These are phyloP conservation scores for Euphorbia peplus DNA, from an alignment of 345 rosid species.

Conservation along the genomic window DNA sequence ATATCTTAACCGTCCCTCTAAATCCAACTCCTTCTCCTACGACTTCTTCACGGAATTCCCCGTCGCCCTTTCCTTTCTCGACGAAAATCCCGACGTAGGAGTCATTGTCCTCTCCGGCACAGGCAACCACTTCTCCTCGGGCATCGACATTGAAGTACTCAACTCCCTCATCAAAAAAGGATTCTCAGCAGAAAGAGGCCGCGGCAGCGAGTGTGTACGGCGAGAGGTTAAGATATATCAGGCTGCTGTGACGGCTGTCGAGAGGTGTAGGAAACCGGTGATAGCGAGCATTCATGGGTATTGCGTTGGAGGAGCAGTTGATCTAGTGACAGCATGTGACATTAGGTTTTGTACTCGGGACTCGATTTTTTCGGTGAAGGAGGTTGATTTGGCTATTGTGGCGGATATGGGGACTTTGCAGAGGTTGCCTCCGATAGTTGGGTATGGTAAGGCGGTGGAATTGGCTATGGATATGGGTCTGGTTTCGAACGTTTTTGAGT, in stretches of 20 bases:
- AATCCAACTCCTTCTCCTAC: conserved; percentile 56
- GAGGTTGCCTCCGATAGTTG: conserved; percentile 70
- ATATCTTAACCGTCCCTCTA: conserved; percentile 55
- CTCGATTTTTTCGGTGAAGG: conserved; percentile 70
- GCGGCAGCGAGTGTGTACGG: conserved; percentile 43
- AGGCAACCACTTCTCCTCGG: conserved; percentile 77
- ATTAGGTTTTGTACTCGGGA: conserved; percentile 58
- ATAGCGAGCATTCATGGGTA: conserved; percentile 68
- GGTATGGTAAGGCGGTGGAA: conserved; percentile 65
- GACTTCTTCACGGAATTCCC: conserved; percentile 74
- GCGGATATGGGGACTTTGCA: conserved; percentile 87
- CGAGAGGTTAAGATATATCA: conserved; percentile 56
- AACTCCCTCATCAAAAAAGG: conserved; percentile 14
- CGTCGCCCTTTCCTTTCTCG: conserved; percentile 52
- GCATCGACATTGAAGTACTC: conserved; percentile 58
- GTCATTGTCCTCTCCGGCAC: conserved; percentile 57
- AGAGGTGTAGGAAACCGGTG: conserved; percentile 77
- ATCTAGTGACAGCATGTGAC: conserved; percentile 72
- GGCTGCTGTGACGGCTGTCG: conserved; percentile 65
- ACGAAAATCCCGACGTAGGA: conserved; percentile 54
- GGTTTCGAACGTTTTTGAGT: conserved; percentile 58
- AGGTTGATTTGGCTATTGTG: conserved; percentile 58
- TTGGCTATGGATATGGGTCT: conserved; percentile 67
- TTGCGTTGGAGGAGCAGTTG: conserved; percentile 70
- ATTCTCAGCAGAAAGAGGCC: conserved; percentile 43